A percentile compares a stretch with the other conserved stretches of the same genome.
These are phyloP conservation scores for Gonapodya prolifera DNA, from an alignment of 192 early-diverging fungal species.

Conservation along the genomic window DNA sequence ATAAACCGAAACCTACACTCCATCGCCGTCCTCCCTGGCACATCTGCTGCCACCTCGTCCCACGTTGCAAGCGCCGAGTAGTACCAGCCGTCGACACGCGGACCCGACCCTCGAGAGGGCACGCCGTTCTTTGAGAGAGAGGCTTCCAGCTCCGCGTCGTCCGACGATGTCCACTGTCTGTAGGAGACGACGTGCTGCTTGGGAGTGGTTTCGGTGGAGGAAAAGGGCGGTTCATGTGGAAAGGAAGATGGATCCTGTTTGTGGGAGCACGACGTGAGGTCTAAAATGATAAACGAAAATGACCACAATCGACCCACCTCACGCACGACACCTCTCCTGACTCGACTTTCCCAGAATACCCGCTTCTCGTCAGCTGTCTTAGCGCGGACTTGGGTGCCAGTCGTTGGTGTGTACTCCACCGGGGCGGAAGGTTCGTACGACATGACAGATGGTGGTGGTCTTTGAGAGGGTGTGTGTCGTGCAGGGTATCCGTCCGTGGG, in stretches of 20 bases:
- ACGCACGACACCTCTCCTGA: background rate
- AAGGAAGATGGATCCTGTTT: background rate
- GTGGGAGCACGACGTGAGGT: background rate
- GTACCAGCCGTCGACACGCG: background rate
- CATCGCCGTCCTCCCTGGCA: background rate
- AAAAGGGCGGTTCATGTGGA: background rate
- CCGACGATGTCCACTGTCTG: background rate
- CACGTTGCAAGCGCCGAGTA: background rate
- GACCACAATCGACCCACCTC: background rate
- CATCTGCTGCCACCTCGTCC: background rate
- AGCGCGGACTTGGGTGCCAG: background rate
- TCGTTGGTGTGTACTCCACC: background rate
- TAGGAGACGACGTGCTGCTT: background rate
- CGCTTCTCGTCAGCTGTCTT: background rate
- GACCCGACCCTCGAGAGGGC: background rate
- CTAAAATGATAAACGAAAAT: background rate
- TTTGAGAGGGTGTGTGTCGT: no score
- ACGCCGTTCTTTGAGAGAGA: background rate
- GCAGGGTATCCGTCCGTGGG: no score
- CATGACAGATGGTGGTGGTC: no score
- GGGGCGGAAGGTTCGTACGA: no score
- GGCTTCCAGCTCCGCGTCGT: background rate
- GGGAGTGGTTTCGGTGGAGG: background rate
- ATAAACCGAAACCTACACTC: background rate
- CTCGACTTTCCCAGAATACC: background rate